A percentile compares a stretch with the other conserved stretches of the same genome.
phyloP scores from a whole-genome alignment of 306 rosid species.

The Vigna nakashimae region DNA sequence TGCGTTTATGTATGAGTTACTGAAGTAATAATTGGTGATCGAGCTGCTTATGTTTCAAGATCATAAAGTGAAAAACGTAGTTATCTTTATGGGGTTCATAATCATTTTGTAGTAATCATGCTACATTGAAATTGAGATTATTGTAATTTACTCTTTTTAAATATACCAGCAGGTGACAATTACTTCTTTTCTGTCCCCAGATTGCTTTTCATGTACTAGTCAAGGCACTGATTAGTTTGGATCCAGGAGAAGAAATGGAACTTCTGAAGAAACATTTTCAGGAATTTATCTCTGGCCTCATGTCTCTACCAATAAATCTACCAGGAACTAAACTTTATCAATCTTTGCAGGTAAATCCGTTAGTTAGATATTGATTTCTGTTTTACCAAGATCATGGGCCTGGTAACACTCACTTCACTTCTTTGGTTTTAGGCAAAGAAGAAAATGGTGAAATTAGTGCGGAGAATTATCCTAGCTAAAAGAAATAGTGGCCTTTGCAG shows the following conservation, averaged over 20 bases:
- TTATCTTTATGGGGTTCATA: slow-evolving; percentile 52
- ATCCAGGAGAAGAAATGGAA: slow-evolving; percentile 87
- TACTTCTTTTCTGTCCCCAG: slow-evolving; percentile 59
- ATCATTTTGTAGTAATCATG: slow-evolving; percentile 62
- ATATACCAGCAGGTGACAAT: slow-evolving; percentile 47
- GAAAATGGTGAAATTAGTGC: slow-evolving; percentile 79
- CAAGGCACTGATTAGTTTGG: slow-evolving; percentile 83
- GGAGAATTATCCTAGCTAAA: slow-evolving; percentile 61
- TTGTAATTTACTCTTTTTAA: slow-evolving; percentile 50
- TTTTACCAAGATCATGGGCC: slow-evolving; percentile 15
- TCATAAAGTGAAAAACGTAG: slow-evolving; percentile 51
- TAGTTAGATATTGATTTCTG: slow-evolving; percentile 18
- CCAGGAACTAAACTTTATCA: slow-evolving; percentile 88
- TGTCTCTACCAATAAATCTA: slow-evolving; percentile 84
- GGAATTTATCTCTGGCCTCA: slow-evolving; percentile 90
- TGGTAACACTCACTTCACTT: slow-evolving; percentile 6
- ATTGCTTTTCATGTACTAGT: slow-evolving; percentile 91
- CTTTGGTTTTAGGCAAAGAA: slow-evolving; percentile 82
- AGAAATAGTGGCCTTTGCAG: slow-evolving; percentile 52
- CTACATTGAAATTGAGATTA: slow-evolving; percentile 55
- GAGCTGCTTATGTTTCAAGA: slow-evolving; percentile 58
- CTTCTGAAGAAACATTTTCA: slow-evolving; percentile 77
- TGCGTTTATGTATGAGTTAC: slow-evolving; percentile 37
- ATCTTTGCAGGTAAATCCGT: slow-evolving; percentile 77
- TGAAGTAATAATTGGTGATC: slow-evolving; percentile 47